These are phyloP conservation scores for Phaeophleospora eucalypticola DNA, from an alignment of 2,329 filamentous ascomycete species.

Conservation along the genomic window DNA sequence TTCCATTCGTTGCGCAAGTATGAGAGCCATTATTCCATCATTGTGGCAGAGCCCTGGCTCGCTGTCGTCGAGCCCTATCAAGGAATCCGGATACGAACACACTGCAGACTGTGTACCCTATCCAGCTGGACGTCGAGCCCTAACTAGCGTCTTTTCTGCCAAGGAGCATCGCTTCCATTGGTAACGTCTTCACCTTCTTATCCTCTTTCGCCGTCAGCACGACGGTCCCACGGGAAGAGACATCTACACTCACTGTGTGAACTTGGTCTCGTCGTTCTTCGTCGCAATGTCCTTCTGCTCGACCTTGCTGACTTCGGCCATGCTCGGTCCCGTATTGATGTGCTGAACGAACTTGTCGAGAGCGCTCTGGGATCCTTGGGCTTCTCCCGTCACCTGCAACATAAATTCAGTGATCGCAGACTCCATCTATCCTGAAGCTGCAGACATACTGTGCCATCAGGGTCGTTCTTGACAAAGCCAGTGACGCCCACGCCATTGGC, in stretches of 20 bases:
- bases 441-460: conserved; percentile 40
- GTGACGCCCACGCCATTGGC: conserved; percentile 43
- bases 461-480: conserved; percentile 45
- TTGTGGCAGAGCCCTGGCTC: background rate
- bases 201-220: conserved; percentile 7
- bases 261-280: conserved; percentile 64
- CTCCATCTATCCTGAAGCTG: too few relatives aligned
- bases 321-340: conserved; percentile 67
- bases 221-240: background rate
- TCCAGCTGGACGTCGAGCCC: background rate
- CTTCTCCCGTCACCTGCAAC: conserved; percentile 78
- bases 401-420: background rate
- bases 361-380: conserved; percentile 65
- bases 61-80: background rate
- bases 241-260: conserved; percentile 38
- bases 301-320: conserved; percentile 69
- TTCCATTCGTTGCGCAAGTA: background rate
- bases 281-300: conserved; percentile 64
- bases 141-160: background rate
- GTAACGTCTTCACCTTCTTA: conserved; percentile 5
- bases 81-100: background rate
- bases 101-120: background rate
- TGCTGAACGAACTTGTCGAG: conserved; percentile 69
- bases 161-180: background rate
- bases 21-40: background rate